Conservation (phyloP, 495 filamentous ascomycete species). For the Glonium stellatum region DNA sequence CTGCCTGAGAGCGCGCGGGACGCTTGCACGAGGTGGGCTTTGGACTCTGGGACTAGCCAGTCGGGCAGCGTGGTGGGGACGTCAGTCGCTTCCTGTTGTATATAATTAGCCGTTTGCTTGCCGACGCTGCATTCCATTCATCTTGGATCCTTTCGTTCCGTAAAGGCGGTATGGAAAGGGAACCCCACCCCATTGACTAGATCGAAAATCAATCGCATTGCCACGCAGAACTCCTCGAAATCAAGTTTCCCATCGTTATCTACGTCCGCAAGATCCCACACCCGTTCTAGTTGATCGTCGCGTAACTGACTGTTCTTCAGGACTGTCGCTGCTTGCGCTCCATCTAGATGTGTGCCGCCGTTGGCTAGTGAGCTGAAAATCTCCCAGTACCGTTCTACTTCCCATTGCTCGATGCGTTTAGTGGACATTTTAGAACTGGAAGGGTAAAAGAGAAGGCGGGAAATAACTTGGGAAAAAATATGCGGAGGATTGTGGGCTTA, state of each 20-base stretch:
- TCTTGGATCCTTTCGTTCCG: no score
- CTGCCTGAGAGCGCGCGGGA: conserved; percentile 69
- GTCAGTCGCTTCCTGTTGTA: conserved; percentile 68
- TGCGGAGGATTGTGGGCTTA: neutral
- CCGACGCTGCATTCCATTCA: neutral
- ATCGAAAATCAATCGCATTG: conserved; percentile 96
- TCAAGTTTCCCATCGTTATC: conserved; percentile 94
- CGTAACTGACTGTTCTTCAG: conserved; percentile 91
- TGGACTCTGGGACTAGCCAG: conserved; percentile 94
- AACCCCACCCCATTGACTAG: conserved; percentile 75
- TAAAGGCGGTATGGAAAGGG: neutral
- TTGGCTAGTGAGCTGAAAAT: conserved; percentile 83
- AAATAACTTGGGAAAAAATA: neutral
- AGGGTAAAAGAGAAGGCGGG: neutral
- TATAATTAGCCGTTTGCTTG: neutral
- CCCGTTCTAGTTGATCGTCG: conserved; percentile 90
- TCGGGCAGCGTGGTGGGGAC: conserved; percentile 80
- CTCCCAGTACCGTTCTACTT: conserved; percentile 98
- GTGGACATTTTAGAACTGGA: conserved; percentile 39
- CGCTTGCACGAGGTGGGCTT: conserved; percentile 91
- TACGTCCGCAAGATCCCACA: conserved; percentile 97
- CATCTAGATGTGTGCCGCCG: conserved; percentile 78
- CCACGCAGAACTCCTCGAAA: conserved; percentile 99
- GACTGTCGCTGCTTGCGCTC: conserved; percentile 84
- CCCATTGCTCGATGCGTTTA: conserved; percentile 85